Base-by-base conservation (phyloP, 2,329 filamentous ascomycete genomes). In the Cytospora leucostoma region DNA sequence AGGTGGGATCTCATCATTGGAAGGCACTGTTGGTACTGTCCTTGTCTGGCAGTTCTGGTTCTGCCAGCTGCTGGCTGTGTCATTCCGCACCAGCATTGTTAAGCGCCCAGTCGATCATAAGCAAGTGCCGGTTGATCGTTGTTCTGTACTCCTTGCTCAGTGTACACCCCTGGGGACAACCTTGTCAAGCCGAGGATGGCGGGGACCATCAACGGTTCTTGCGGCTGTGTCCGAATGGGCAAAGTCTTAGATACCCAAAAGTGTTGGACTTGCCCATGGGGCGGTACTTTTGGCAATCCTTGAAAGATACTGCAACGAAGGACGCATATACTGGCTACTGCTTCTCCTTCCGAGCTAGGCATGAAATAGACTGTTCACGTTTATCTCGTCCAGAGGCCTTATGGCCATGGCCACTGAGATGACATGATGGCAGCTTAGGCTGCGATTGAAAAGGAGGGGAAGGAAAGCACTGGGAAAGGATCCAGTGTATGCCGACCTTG, bases 111-210 rank as follows among this genome's bases (percentile, higher is more conserved):
- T 3, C 7, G 44, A 47, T 47, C n/a, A 12, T 12, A 19, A 21
- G 44, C 44, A n/a, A n/a, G n/a, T 47, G n/a, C 44, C 44, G 6
- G n/a, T 19, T 10, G n/a, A n/a, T 47, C 35, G n/a, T 10, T 10
- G 2, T 7, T n/a, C 15, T 21, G 7, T 47, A 21, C 44, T 47
- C 10, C n/a, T 19, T n/a, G 11, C 7, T 38, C 49, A 59, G 47
- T 37, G n/a, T 6, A 38, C 59, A 53, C 59, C 51, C 53, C 59
- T 27, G 51, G 38, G 15, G n/a, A 49, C 37, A 55, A 55, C 59
- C 59, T 37, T 61, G 59, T 50, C 59, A 37, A 61, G 51, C 59
- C 55, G 59, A 50, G 27, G 38, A 51, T 35, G 59, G 59, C 54
- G 59, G 32, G 32, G 49, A 53, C 47, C 51, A 44, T 15, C 53